These are phyloP conservation scores for Croton laevigatus DNA, from an alignment of 441 rosid species.

Conservation along the genomic window DNA sequence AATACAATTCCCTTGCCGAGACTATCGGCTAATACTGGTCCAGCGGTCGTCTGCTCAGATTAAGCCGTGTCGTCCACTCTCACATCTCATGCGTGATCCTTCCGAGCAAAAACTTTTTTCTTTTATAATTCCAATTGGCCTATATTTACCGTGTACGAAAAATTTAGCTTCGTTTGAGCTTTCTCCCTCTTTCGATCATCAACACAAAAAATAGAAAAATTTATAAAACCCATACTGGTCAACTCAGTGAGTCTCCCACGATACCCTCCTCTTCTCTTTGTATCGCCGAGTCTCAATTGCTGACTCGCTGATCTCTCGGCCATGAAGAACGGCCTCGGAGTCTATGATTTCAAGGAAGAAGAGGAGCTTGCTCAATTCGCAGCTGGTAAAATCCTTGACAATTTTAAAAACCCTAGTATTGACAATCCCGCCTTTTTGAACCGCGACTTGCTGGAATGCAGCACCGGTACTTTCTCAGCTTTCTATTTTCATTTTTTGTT, in stretches of 20 bases:
- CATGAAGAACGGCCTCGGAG: slow-evolving; percentile 54
- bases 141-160: neutral
- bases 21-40: too few species aligned
- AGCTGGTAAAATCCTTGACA: slow-evolving; percentile 39
- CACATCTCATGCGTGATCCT: neutral
- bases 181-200: neutral
- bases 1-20: neutral
- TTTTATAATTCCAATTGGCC: too few species aligned
- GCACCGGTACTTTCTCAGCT: slow-evolving; percentile 28
- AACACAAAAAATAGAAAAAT: neutral
- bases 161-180: too few species aligned
- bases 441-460: slow-evolving; percentile 45
- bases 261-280: too few species aligned
- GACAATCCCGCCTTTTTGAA: slow-evolving; percentile 41
- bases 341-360: slow-evolving; percentile 66
- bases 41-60: neutral
- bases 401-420: slow-evolving; percentile 60
- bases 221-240: neutral
- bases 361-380: slow-evolving; percentile 55
- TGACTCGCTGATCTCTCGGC: slow-evolving; percentile 11
- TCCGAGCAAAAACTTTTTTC: neutral
- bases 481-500: neutral
- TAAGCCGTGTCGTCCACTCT: neutral
- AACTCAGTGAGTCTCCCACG: neutral
- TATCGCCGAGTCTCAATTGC: neutral